Evolutionary conservation across 768 basidiomycete species (phyloP).

Genomic region (Paxillus rubicundulus): DNA sequence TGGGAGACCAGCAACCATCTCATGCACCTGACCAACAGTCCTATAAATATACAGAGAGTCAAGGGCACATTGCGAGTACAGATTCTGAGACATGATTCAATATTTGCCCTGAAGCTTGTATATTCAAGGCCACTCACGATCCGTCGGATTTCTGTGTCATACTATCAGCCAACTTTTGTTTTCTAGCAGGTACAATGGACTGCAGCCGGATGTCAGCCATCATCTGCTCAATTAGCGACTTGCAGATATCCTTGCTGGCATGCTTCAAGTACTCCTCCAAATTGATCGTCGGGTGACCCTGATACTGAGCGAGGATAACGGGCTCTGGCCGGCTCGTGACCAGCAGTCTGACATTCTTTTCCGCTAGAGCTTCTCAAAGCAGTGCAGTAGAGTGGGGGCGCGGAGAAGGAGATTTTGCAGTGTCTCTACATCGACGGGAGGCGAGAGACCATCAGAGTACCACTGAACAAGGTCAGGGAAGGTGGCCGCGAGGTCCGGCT

Average conservation of each 20-base stretch:
- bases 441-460: slow-evolving; percentile 14
- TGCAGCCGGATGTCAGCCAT: slow-evolving; percentile 18
- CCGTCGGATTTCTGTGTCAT: slow-evolving; percentile 12
- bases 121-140: too few relatives aligned
- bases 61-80: too few relatives aligned
- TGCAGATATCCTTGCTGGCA: slow-evolving; percentile 21
- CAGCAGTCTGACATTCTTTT: slow-evolving; percentile 21
- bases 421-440: slow-evolving; percentile 13
- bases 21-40: slow-evolving; percentile 23
- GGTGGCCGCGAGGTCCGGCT: slow-evolving; percentile 13
- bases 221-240: slow-evolving; percentile 25
- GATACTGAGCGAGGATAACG: slow-evolving; percentile 14
- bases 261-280: slow-evolving; percentile 20
- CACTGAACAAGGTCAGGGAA: slow-evolving; percentile 20
- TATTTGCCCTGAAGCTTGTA: too few relatives aligned
- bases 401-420: slow-evolving; percentile 18
- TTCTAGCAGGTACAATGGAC: slow-evolving; percentile 22
- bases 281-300: slow-evolving; percentile 15
- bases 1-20: slow-evolving; percentile 14
- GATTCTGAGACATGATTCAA: too few relatives aligned
- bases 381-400: slow-evolving; percentile 16
- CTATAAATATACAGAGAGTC: slow-evolving; percentile 22
- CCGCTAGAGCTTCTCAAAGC: slow-evolving; percentile 20
- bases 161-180: slow-evolving; percentile 16
- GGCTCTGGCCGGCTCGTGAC: slow-evolving; percentile 24